Conservation (phyloP, 306 rosid genomes). For the Prunus mira region DNA sequence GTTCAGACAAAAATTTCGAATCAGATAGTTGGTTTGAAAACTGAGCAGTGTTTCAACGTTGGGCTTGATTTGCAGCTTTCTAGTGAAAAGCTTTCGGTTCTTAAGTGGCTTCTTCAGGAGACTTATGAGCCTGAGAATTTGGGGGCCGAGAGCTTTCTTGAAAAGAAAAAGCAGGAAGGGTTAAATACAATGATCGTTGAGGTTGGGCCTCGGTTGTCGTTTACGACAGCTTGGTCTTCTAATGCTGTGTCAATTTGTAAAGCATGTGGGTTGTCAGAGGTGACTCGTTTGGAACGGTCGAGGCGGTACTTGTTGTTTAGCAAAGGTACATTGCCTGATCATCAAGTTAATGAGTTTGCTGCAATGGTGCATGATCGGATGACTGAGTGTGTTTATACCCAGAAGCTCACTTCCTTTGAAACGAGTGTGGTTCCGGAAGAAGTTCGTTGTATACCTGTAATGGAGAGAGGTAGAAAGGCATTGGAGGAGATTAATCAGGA, state of each 20-base stretch:
- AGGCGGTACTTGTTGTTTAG: slow-evolving; percentile 73
- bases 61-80: slow-evolving; percentile 56
- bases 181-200: slow-evolving; percentile 53
- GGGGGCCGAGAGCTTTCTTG: slow-evolving; percentile 74
- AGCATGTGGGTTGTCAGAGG: slow-evolving; percentile 87
- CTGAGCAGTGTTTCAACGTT: slow-evolving; percentile 78
- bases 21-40: slow-evolving; percentile 64
- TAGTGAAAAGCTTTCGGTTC: slow-evolving; percentile 43
- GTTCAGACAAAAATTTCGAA: slow-evolving; percentile 62
- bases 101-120: slow-evolving; percentile 85
- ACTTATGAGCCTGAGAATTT: slow-evolving; percentile 85
- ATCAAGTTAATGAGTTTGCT: slow-evolving; percentile 64
- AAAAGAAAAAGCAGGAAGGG: slow-evolving; percentile 62
- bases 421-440: slow-evolving; percentile 65
- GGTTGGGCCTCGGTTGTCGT: slow-evolving; percentile 89
- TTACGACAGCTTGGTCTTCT: slow-evolving; percentile 91
- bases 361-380: slow-evolving; percentile 80
- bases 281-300: slow-evolving; percentile 77
- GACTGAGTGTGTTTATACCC: slow-evolving; percentile 80
- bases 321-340: slow-evolving; percentile 40
- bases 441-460: slow-evolving; percentile 55
- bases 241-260: slow-evolving; percentile 85
- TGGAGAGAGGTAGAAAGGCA: slow-evolving; percentile 80
- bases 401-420: slow-evolving; percentile 63
- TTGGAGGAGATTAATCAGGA: slow-evolving; percentile 78